Evolutionary conservation across 2,329 filamentous ascomycete species (phyloP), one percentile per base, ranked within the genome.

Genomic region (Mariannaea elegans): DNA sequence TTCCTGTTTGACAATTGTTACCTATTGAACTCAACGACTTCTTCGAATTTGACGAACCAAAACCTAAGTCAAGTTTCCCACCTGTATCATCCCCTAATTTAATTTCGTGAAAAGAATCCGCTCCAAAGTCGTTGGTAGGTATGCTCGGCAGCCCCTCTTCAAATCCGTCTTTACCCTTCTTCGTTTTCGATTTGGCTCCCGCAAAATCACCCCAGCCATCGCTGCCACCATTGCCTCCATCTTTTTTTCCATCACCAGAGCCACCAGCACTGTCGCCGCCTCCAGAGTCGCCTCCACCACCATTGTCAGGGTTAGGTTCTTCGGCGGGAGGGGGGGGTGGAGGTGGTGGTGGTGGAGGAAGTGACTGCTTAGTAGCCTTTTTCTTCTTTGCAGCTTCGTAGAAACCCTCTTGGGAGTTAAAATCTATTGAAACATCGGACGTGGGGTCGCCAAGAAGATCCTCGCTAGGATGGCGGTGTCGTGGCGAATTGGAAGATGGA

Each of bases 101-200:
- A 65, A 93, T 87, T 24, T 92, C 88, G 42, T 90, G 82, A 65
- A 92, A 91, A 6, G 73, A 65, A 49, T 76, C 75, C n/a, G 82
- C 76, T 56, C 84, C 83, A 41, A 82, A 76, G 46, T 80, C 81
- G 19, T 71, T 67, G 14, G 65, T 68, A 3, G 73, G 67, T 16
- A 71, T 70, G 24, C 48, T 65, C 2, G 74, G 67, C 18, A 73
- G 64, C 8, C 72, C 70, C 14, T 67, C 62, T 16, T 68, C 72
- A 10, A 72, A 54, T 72, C 77, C 67, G 80, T 82, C 67, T 78
- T 80, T 70, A 21, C 61, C 71, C 53, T 74, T 78, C 66, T 81
- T 82, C 67, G 79, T 80, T 69, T 81, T 84, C 38, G 71, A 56
- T 47, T 71, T 72, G 13, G 65, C 51, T 3, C 67, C 52, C 18